Conservation (phyloP, 495 filamentous ascomycete species). For the Aspergillus heteromorphus region DNA sequence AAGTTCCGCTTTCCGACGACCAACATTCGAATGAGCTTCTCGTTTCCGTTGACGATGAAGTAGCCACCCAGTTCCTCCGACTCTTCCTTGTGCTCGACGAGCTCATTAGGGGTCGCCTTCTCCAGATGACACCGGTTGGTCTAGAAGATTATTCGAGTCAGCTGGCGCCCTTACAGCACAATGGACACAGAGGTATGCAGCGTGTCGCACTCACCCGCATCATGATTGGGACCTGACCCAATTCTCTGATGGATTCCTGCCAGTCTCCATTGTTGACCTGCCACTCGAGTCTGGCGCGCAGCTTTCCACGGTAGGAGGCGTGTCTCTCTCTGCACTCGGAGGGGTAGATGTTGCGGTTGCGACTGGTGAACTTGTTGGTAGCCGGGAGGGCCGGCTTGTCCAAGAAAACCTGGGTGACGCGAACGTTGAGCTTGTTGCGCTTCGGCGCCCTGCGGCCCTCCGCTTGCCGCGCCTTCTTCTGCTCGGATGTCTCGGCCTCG, state of each 20-base stretch:
- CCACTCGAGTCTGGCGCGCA: conserved; percentile 74
- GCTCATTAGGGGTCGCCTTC: conserved; percentile 69
- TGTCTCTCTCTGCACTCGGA: conserved; percentile 93
- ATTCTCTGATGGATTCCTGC: conserved; percentile 69
- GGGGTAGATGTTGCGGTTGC: conserved; percentile 78
- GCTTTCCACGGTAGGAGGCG: conserved; percentile 82
- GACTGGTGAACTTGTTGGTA: conserved; percentile 71
- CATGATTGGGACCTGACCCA: conserved; percentile 91
- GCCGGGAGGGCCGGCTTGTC: conserved; percentile 69
- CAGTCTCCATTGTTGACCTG: conserved; percentile 81
- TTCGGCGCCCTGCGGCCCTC: conserved; percentile 44
- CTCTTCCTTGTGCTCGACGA: conserved; percentile 85
- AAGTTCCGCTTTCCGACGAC: conserved; percentile 85
- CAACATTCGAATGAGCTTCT: conserved; percentile 91
- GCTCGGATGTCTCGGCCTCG: conserved; percentile 41
- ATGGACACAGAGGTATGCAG: neutral
- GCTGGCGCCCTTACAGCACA: neutral
- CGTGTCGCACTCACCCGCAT: conserved; percentile 56
- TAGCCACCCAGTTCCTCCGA: conserved; percentile 91
- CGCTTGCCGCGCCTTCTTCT: conserved; percentile 34
- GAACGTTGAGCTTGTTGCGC: conserved; percentile 67
- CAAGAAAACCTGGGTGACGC: conserved; percentile 70
- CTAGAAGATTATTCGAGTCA: conserved; percentile 28
- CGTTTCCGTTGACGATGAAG: conserved; percentile 65
- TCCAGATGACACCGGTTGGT: conserved; percentile 88